Evolutionary conservation across 371 early-diverging fungal species (phyloP).

Genomic region (Capniomyces stellatus): DNA sequence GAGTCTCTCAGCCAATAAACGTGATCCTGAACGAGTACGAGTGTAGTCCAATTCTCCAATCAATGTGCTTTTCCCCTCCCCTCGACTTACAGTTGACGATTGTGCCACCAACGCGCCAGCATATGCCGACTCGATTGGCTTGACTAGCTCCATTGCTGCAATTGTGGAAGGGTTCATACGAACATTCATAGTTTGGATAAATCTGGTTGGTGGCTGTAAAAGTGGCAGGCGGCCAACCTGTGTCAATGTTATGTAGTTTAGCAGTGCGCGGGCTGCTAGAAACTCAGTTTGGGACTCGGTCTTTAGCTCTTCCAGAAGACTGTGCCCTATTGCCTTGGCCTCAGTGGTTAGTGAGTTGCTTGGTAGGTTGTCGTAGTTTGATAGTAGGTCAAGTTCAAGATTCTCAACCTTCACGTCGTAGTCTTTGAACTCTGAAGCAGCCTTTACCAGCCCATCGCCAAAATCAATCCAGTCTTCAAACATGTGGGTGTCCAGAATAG

Average conservation of each 20-base stretch:
- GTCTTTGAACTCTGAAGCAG: too few species aligned
- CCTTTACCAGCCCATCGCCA: too few species aligned
- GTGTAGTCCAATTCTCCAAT: conserved; percentile 51
- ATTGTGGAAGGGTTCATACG: conserved; percentile 29
- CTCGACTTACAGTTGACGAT: background rate
- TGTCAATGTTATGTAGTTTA: conserved; percentile 27
- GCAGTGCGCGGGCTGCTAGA: conserved; percentile 24
- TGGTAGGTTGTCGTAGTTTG: background rate
- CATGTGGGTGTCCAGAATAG: background rate
- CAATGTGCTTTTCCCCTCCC: conserved; percentile 34
- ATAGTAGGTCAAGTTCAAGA: background rate
- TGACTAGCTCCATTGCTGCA: conserved; percentile 28
- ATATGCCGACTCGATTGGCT: conserved; percentile 7
- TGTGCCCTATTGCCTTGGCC: background rate
- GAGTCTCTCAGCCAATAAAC: conserved; percentile 50
- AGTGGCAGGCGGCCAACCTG: conserved; percentile 25
- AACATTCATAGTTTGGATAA: conserved; percentile 17
- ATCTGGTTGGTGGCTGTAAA: conserved; percentile 20
- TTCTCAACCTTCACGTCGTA: too few species aligned
- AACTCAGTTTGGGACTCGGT: conserved; percentile 5
- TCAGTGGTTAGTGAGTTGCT: background rate
- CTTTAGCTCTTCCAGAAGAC: background rate
- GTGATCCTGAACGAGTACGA: conserved; percentile 56
- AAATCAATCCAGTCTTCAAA: too few species aligned
- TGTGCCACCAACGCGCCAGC: background rate